Evolutionary conservation across 129 eudicot genomes (phyloP), one percentile per base, ranked within the genome.

Genomic region (Artemisia tridentata): DNA sequence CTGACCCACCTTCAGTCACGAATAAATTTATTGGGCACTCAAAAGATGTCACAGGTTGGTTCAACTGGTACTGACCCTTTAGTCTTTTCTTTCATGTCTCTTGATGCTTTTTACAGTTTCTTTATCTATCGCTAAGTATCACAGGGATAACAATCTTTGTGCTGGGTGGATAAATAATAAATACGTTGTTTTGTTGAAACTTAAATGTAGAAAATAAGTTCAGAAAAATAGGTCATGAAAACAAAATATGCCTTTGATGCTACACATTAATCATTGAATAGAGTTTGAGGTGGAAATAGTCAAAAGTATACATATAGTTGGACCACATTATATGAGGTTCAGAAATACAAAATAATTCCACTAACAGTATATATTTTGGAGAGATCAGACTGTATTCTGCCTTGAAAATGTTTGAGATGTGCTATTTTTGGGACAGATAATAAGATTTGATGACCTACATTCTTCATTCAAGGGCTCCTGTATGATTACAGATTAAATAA

Each of bases 11-110:
- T 77, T 75, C 91, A 14, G 56, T 85, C 15, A 67, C 82, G 78
- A 89, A 89, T 77, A 88, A 87, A 72, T 84, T 93, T 70, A 82
- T 73, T 14, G 98, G 98, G 58, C 98, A 93, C 83, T 87, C 98
- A 47, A 93, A 87, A 87, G 98, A 87, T 82, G 97, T 93, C 86
- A 93, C 98, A 85, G 98, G 98, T 93, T 87, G 84, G 92, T 78
- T 84, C 71, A 78, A 77, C 89, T 83, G 88, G 91, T 86, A 85
- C 82, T 82, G 83, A 51, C 80, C 88, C 85, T 86, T 59, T 70
- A 76, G 84, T 78, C 86, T 88, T 80, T 58, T 55, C 74, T 62
- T 71, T 67, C 53, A 63, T 52, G 51, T 69, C 43, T 77, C 50
- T 63, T 78, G 53, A 63, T 71, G 52, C 67, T 14, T 47, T 29